A percentile compares a stretch with the other conserved stretches of the same genome.
These are phyloP conservation scores for Zychaea mexicana DNA, from an alignment of 371 early-diverging fungal genomes.

Conservation along the genomic window DNA sequence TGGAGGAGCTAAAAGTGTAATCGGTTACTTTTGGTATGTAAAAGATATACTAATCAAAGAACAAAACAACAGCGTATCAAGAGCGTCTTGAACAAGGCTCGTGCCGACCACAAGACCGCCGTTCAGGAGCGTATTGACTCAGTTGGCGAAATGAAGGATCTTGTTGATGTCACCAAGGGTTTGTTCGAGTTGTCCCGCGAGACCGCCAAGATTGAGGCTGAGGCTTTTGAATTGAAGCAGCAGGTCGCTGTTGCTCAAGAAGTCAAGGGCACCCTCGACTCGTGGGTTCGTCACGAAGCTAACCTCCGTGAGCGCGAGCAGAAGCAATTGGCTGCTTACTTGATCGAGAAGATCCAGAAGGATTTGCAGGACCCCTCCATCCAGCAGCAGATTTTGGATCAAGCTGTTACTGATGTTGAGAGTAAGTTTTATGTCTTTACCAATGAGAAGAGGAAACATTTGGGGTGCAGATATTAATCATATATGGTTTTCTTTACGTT, in stretches of 20 bases:
- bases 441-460: not conserved
- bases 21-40: no score
- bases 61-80: constrained; percentile 74
- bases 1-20: no score
- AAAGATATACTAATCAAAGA: no score
- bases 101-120: constrained; percentile 89
- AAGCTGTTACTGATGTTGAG: constrained; percentile 57
- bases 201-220: constrained; percentile 90
- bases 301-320: constrained; percentile 93
- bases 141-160: constrained; percentile 90
- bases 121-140: constrained; percentile 88
- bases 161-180: constrained; percentile 91
- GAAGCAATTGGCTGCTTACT: constrained; percentile 80
- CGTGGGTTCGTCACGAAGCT: constrained; percentile 96
- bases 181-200: constrained; percentile 94
- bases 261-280: constrained; percentile 88
- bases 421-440: constrained; percentile 30
- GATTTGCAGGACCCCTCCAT: constrained; percentile 81
- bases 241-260: constrained; percentile 80
- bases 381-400: constrained; percentile 61
- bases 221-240: constrained; percentile 94
- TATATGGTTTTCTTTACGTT: not conserved
- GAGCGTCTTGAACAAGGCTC: constrained; percentile 81
- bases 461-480: not conserved
- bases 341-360: constrained; percentile 85